Evolutionary conservation across 371 early-diverging fungal species (phyloP), one percentile per base, ranked within the genome.

Genomic region (Mycotypha africana): DNA sequence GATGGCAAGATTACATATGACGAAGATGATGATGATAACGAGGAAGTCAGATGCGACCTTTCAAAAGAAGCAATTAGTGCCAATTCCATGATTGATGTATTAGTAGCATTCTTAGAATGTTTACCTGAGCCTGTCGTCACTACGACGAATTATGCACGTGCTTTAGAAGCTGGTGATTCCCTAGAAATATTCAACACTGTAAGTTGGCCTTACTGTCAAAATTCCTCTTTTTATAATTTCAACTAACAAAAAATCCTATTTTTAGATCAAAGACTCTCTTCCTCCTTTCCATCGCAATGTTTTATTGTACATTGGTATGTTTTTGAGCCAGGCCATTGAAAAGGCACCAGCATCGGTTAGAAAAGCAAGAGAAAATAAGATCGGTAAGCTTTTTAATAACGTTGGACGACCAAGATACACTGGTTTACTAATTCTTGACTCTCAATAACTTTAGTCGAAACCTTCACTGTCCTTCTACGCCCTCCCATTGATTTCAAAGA

Each of bases 51-150:
- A n/a, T n/a, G n/a, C n/a, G 30, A 28, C 30, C 6, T 8, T 8
- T 9, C n/a, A 33, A 33, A 33, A 4, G 73, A 73, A 30, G 63
- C 76, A 24, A 42, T 68, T 2, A 84, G 91, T 0, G 82, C 91
- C 4, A 85, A 89, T 54, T 84, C 92, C 0, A 83, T 88, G 77
- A 84, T 88, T 10, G 85, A 85, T 47, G 78, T 82, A 1, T 62
- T 94, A 11, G 57, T 91, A 4, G 67, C 76, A 11, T 81, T 94
- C 48, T 63, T 94, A 19, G 81, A 82, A 20, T 78, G 82, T 9
- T 61, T 94, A 10, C 80, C 81, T 0, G 87, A 85, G 21, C 86
- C 92, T 2, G 82, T 92, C 12, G 75, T 94, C 0, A 86, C 92
- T 0, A 59, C 61, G 3, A 53, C 63, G 20, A 53, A 83, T 47